Evolutionary conservation across 1,284 basidiomycete genomes (phyloP).

Genomic region (Amylostereum areolatum): DNA sequence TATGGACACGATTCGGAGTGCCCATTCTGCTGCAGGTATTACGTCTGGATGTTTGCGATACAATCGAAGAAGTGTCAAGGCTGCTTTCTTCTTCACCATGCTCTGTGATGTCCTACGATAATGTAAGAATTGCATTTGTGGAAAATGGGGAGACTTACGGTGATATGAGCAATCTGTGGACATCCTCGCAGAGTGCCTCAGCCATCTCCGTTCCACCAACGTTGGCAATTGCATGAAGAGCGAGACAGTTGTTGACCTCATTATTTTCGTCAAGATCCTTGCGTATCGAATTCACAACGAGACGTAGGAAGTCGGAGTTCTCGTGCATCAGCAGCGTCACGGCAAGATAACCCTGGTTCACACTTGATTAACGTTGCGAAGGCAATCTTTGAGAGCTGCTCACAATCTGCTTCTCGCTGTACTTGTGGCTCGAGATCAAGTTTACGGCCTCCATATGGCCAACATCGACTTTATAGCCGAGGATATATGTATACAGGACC

Average conservation of each 20-base stretch:
- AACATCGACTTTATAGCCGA: constrained; percentile 98
- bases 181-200: constrained; percentile 88
- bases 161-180: constrained; percentile 92
- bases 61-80: constrained; percentile 85
- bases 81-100: constrained; percentile 99
- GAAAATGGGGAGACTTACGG: constrained; percentile 54
- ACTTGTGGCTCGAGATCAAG: constrained; percentile 91
- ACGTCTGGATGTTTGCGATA: constrained; percentile 97
- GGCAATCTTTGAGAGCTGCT: constrained; percentile 23
- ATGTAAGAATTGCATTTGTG: constrained; percentile 4
- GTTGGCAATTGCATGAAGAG: constrained; percentile 96
- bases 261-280: constrained; percentile 96
- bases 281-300: constrained; percentile 96
- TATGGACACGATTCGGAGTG: constrained; percentile 86
- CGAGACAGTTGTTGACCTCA: constrained; percentile 94
- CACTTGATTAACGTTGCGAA: background rate
- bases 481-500: constrained; percentile 98
- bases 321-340: constrained; percentile 98
- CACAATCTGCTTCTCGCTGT: constrained; percentile 99
- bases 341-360: constrained; percentile 86
- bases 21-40: constrained; percentile 93
- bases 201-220: constrained; percentile 99
- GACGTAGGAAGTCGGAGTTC: constrained; percentile 91
- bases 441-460: constrained; percentile 99
- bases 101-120: constrained; percentile 79